These are phyloP conservation scores for Apiospora kogelbergensis DNA, from an alignment of 2,329 filamentous ascomycete genomes.

Conservation along the genomic window DNA sequence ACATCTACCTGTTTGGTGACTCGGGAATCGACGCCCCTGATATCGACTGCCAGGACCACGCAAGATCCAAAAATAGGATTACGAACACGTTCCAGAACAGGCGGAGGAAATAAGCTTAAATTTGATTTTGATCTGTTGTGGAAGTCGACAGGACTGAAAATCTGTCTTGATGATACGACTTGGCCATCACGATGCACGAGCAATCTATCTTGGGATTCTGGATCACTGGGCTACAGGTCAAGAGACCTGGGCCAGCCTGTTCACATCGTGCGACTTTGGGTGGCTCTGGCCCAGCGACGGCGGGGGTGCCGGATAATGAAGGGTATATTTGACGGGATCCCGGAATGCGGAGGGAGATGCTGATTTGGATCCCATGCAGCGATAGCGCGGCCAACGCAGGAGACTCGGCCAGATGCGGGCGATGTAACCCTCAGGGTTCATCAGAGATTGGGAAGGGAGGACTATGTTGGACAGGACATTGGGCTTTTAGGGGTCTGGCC, in stretches of 20 bases:
- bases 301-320: not conserved
- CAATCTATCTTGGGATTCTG: not conserved
- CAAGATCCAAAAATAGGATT: not conserved
- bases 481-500: not conserved
- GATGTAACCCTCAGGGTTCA: conserved; percentile 4
- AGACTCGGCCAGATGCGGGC: not conserved
- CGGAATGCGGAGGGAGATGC: not conserved
- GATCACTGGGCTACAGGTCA: not conserved
- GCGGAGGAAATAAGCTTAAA: not conserved
- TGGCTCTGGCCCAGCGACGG: not conserved
- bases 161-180: not conserved
- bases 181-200: not conserved
- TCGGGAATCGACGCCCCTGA: not conserved
- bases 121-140: not conserved
- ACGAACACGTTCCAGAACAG: not conserved
- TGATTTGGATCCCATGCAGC: not conserved
- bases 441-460: not conserved
- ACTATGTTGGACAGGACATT: not conserved
- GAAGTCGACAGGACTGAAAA: not conserved
- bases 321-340: not conserved
- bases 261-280: not conserved
- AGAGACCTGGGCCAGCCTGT: not conserved
- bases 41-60: not conserved
- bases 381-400: not conserved
- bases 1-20: not conserved